These are phyloP conservation scores for Gamsiella multidivaricata DNA, from an alignment of 192 early-diverging fungal species.

Conservation along the genomic window DNA sequence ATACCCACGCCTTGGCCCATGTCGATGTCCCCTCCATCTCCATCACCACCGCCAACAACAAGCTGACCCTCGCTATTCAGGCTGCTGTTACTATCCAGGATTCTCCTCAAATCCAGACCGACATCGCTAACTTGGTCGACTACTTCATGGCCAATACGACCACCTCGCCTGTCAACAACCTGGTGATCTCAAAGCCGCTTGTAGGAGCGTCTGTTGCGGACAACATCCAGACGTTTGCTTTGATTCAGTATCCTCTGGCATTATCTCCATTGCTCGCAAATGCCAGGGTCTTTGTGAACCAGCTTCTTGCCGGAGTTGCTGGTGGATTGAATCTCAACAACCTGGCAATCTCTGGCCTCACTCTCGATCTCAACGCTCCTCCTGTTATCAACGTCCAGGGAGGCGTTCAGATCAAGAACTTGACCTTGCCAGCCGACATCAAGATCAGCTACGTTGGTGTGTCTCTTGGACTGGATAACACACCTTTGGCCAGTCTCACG, in stretches of 20 bases:
- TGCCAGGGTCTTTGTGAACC: constrained; percentile 17
- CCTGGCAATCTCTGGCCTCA: constrained; percentile 29
- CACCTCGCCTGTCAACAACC: constrained; percentile 29
- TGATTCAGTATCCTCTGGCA: constrained; percentile 27
- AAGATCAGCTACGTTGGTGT: constrained; percentile 48
- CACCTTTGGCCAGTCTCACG: constrained; percentile 33
- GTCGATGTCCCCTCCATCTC: constrained; percentile 50
- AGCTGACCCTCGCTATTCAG: constrained; percentile 39
- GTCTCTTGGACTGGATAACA: constrained; percentile 34
- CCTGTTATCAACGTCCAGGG: constrained; percentile 36
- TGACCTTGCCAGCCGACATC: constrained; percentile 39
- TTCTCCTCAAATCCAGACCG: constrained; percentile 33
- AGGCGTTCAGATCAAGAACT: constrained; percentile 36
- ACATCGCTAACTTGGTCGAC: constrained; percentile 41
- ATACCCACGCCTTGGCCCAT: constrained; percentile 32
- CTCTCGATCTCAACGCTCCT: constrained; percentile 47
- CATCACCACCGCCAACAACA: constrained; percentile 43
- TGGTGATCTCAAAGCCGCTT: constrained; percentile 40
- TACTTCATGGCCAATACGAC: constrained; percentile 44
- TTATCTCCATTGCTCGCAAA: constrained; percentile 17
- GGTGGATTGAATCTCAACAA: constrained; percentile 43
- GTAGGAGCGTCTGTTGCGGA: constrained; percentile 38
- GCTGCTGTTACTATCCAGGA: constrained; percentile 40
- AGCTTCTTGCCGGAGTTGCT: constrained; percentile 32
- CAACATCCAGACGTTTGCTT: constrained; percentile 42